These are phyloP conservation scores for Jaltomata sinuosa DNA, from an alignment of 257 asterid species.

Conservation along the genomic window DNA sequence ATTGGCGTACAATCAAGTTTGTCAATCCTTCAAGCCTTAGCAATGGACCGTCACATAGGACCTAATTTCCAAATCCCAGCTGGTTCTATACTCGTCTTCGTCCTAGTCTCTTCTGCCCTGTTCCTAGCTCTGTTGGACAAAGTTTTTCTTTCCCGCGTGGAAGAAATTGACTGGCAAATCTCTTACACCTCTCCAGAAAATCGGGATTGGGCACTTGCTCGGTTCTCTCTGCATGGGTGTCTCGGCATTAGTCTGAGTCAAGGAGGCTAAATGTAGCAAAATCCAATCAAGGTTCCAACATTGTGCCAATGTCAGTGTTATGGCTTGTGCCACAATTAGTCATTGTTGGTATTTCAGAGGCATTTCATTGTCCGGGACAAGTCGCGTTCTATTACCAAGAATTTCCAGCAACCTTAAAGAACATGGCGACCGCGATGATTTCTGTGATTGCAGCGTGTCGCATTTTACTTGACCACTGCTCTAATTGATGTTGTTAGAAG, in stretches of 20 bases:
- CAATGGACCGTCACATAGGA: slow-evolving; percentile 13
- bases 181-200: slow-evolving; percentile 5
- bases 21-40: slow-evolving; percentile 10
- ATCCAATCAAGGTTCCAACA: background rate
- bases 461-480: slow-evolving; percentile 44
- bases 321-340: slow-evolving; percentile 23
- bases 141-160: slow-evolving; percentile 8
- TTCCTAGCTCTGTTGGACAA: background rate
- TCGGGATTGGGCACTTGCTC: slow-evolving; percentile 10
- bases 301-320: slow-evolving; percentile 30
- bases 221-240: slow-evolving; percentile 10
- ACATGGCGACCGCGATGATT: slow-evolving; percentile 65
- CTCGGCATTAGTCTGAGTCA: slow-evolving; percentile 44
- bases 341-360: background rate
- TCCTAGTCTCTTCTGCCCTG: background rate
- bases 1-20: slow-evolving; percentile 2
- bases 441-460: slow-evolving; percentile 51
- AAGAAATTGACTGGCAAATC: background rate
- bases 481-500: slow-evolving; percentile 56
- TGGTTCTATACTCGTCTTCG: background rate
- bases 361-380: slow-evolving; percentile 21
- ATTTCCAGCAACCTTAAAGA: slow-evolving; percentile 69
- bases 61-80: slow-evolving; percentile 16
- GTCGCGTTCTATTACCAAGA: slow-evolving; percentile 72
- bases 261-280: slow-evolving; percentile 29